Base-by-base conservation (phyloP, 2,329 filamentous ascomycete species). In the Diaporthe vexans region DNA sequence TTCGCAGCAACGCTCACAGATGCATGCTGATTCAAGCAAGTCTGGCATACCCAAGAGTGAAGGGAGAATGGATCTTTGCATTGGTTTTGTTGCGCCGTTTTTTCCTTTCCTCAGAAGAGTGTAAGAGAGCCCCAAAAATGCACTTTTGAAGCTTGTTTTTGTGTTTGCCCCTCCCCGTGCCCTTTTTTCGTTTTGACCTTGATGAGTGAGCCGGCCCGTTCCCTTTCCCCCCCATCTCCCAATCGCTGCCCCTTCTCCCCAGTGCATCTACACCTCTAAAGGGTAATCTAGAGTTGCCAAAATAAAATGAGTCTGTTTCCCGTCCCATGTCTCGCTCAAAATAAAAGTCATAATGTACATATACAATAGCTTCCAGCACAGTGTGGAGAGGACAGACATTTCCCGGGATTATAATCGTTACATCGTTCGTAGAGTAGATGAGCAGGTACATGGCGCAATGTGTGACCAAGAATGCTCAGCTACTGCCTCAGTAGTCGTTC, bases 401-500 rank as follows among this genome's bases (percentile, higher is more conserved):
- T 33, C 13, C 29, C 61, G 21, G 40, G 61, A 67, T 67, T 67
- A 67, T 52, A 67, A 52, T 67, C 43, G 61, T 67, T 67, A 67
- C 43, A 67, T 67, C 29, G 61, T 67, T 63, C 61, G 61, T 52
- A 67, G 46, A 26, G 37, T 67, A 52, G 61, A 51, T 67, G 61
- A 52, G 61, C 61, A 67, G 19, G 61, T 67, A 67, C 19, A 52
- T 67, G 19, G 61, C 61, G 24, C 37, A 13, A 13, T 37, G 43
- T n/a, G 26, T 19, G 43, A 33, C 65, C 26, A 8, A 43, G 15
- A 15, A 21, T 57, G 54, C 43, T 17, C n/a, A 35, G 24, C n/a
- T 33, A n/a, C 19, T 8, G 19, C 4, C 46, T 63, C 57, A 74
- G 82, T 91, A 94, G 78, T 91, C 92, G 81, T 94, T 92, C 79